Evolutionary conservation across 169 alveolate genomes (phyloP), one percentile per base, ranked within the genome.

Genomic region (Eimeria acervulina): DNA sequence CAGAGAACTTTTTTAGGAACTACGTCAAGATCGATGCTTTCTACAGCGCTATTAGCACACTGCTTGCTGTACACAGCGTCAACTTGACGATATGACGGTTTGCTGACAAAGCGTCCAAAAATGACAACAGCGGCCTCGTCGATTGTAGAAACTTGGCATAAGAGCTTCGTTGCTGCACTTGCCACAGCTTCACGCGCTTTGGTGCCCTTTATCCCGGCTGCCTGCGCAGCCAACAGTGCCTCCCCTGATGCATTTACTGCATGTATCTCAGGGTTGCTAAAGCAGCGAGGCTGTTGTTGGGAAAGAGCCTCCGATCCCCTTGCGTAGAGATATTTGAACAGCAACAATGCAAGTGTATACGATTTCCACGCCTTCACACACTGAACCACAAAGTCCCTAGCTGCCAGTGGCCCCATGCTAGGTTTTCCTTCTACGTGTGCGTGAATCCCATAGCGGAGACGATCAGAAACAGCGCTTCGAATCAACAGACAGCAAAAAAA

Each of bases 281-380:
- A 38, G n/a, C 42, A 63, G 28, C n/a, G 40, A 47, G 94, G 94
- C 84, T 87, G 94, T 61, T 87, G 94, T 19, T 87, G 94, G 28
- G 81, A 59, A 61, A 87, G 81, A 17, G 94, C 94, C 4, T 87
- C 94, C 23, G 94, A 59, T 21, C 94, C 94, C 61, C 94, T 61
- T 26, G 94, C 94, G 83, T 87, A 87, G 83, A 87, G 83, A 38
- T 63, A 87, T 47, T 87, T 87, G 83, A 87, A 33, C 33, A 87
- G 94, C 83, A 87, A 52, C 66, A 87, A 76, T 31, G 81, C 66
- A n/a, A 87, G 83, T 33, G 94, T 87, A 40, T 87, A 87, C 61
- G 94, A 61, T n/a, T 87, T 87, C 94, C 94, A 87, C 28, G 94
- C 94, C 83, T 63, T 87, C 84, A 87, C 94, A 26, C 94, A 87